These are phyloP conservation scores for Delitschia confertaspora DNA, from an alignment of 495 filamentous ascomycete genomes.

Conservation along the genomic window DNA sequence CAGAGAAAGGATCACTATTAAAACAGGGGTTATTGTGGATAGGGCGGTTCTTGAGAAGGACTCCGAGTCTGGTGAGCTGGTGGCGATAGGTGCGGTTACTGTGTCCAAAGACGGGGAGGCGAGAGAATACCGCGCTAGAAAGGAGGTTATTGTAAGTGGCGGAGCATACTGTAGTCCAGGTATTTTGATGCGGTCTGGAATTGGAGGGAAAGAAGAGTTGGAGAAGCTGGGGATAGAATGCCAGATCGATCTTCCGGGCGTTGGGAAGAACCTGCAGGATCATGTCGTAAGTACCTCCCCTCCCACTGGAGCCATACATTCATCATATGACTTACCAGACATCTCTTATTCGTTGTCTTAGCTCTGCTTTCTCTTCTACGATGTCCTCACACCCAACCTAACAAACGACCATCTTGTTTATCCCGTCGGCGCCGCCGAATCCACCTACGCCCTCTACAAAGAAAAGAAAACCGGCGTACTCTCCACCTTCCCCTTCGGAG, in stretches of 20 bases:
- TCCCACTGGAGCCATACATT: neutral
- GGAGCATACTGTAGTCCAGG: conserved; percentile 18
- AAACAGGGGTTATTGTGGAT: conserved; percentile 8
- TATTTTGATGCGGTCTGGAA: conserved; percentile 18
- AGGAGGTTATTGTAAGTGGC: conserved; percentile 23
- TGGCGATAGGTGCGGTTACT: neutral
- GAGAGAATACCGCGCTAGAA: conserved; percentile 1
- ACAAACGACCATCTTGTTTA: conserved; percentile 30
- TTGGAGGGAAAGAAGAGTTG: conserved; percentile 16
- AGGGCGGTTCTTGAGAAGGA: conserved; percentile 5
- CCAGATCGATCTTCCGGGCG: conserved; percentile 15
- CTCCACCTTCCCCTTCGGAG: conserved; percentile 30
- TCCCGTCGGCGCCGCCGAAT: conserved; percentile 25
- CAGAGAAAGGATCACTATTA: conserved; percentile 11
- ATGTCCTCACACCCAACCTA: conserved; percentile 38
- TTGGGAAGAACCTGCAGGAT: conserved; percentile 22
- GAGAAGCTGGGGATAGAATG: conserved; percentile 10
- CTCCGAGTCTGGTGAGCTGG: neutral
- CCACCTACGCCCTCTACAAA: conserved; percentile 36
- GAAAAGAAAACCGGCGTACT: conserved; percentile 33
- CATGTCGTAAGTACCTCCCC: conserved; percentile 8
- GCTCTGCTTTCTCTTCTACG: conserved; percentile 41
- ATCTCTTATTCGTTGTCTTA: neutral
- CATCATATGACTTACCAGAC: neutral
- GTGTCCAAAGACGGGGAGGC: conserved; percentile 1